Base-by-base conservation (phyloP, 306 rosid species). In the Vigna hirtella region DNA sequence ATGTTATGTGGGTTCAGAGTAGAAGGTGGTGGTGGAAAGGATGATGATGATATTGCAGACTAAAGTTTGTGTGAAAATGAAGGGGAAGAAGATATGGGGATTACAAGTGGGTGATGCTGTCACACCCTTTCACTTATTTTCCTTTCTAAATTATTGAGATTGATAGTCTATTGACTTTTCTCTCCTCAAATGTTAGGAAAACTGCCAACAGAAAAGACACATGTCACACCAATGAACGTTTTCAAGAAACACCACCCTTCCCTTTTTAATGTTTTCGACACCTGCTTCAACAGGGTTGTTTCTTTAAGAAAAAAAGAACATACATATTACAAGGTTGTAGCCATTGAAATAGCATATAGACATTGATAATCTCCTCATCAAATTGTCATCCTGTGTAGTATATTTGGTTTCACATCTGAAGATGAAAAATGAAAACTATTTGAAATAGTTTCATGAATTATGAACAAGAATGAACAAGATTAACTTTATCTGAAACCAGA, bases 41-140 rank as follows among this genome's bases (percentile, higher is more conserved):
- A 30, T 64, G 69, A 36, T 64, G 70, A 64, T 64, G 49, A 36
- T 36, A 64, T 64, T 36, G 50, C 45, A 63, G 48, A 64, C 50
- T n/a, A 34, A 63, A 63, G 47, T 30, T n/a, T 38, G 28, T 64
- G 24, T n/a, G 9, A n/a, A 10, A 38, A 64, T 64, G 16, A 38
- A n/a, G 49, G 28, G 49, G 16, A 38, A 36, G 69, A 16, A 64
- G 16, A 64, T 32, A 13, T n/a, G 28, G 28, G 28, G 17, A 4
- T 34, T 64, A 49, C 28, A 36, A 64, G 70, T 64, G 70, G 70
- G 30, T 38, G 28, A 36, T 64, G 70, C 49, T 64, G 68, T 64
- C 70, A 64, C 49, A 36, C 70, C 30, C 49, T 38, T 36, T 36
- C 69, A 34, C 15, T 9, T 63, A 0, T 36, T 64, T 64, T 64